A percentile compares a stretch with the other conserved stretches of the same genome.
Evolutionary conservation across 176 grass and related monocot species (phyloP).

Genomic region (Olyra latifolia): DNA sequence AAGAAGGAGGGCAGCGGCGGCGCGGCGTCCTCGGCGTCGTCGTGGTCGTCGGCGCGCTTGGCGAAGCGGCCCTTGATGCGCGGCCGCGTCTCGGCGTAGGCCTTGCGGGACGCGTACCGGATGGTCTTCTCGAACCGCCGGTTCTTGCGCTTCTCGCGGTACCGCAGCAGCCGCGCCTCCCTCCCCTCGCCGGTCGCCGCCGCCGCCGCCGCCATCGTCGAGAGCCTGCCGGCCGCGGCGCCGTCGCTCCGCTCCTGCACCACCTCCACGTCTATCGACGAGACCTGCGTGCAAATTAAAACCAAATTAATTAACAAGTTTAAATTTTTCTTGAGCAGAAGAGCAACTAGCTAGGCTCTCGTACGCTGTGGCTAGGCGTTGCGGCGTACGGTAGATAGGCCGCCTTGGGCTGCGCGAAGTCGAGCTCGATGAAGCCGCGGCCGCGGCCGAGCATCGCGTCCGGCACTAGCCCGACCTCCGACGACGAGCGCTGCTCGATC

Average conservation of each 20-base stretch:
- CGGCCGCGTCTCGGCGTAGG: constrained; percentile 77
- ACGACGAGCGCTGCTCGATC: constrained; percentile 65
- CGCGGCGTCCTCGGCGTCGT: not conserved
- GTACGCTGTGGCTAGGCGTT: constrained; percentile 42
- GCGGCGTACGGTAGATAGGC: constrained; percentile 34
- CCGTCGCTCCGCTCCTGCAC: constrained; percentile 27
- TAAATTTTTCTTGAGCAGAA: not conserved
- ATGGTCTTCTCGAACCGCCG: constrained; percentile 91
- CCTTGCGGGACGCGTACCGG: constrained; percentile 83
- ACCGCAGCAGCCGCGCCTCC: constrained; percentile 76
- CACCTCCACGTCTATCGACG: constrained; percentile 4
- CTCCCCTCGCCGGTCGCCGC: constrained; percentile 37
- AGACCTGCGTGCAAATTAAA: constrained; percentile 7
- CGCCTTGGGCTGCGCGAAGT: constrained; percentile 51
- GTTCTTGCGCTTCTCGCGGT: constrained; percentile 88
- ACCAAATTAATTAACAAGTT: not conserved
- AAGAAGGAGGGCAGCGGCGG: constrained; percentile 38
- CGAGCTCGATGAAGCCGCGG: constrained; percentile 41
- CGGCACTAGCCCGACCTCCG: constrained; percentile 69
- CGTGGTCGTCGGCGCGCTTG: constrained; percentile 54
- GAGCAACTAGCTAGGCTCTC: not conserved
- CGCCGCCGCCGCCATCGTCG: not conserved
- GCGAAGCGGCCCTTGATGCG: constrained; percentile 86
- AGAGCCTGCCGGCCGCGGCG: not conserved
- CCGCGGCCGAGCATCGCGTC: constrained; percentile 45